A percentile compares a stretch with the other conserved stretches of the same genome.
Conservation (phyloP, 2,329 filamentous ascomycete species). For the Fusarium lyarnte region DNA sequence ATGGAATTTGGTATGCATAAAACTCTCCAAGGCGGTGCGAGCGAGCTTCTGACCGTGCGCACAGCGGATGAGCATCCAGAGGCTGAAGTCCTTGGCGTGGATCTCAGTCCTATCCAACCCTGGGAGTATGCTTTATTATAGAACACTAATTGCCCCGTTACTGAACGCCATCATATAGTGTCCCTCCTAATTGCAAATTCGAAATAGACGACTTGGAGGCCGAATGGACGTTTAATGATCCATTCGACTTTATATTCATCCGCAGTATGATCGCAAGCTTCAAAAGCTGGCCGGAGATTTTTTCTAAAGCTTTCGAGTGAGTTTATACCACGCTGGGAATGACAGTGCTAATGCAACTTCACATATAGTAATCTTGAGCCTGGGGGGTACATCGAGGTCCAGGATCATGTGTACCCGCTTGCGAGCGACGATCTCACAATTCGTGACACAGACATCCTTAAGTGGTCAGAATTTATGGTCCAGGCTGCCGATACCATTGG, state of each 20-base stretch:
- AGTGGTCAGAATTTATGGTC: fast-evolving
- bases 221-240: fast-evolving
- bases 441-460: background rate
- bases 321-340: background rate
- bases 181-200: background rate
- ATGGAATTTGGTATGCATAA: background rate
- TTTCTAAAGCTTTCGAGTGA: background rate
- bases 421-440: background rate
- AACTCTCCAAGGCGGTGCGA: background rate
- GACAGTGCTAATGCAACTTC: background rate
- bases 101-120: background rate
- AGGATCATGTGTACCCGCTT: background rate
- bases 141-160: too few relatives aligned
- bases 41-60: background rate
- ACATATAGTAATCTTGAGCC: background rate
- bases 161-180: background rate
- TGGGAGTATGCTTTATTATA: background rate
- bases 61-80: background rate
- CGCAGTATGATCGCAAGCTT: background rate
- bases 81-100: background rate
- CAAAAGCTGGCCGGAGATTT: background rate
- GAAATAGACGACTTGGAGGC: background rate
- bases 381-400: background rate
- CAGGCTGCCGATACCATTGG: fast-evolving
- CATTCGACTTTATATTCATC: background rate